A percentile compares a stretch with the other conserved stretches of the same genome.
Conservation (phyloP, 1,284 basidiomycete species). For the Meira miltonrushii region DNA sequence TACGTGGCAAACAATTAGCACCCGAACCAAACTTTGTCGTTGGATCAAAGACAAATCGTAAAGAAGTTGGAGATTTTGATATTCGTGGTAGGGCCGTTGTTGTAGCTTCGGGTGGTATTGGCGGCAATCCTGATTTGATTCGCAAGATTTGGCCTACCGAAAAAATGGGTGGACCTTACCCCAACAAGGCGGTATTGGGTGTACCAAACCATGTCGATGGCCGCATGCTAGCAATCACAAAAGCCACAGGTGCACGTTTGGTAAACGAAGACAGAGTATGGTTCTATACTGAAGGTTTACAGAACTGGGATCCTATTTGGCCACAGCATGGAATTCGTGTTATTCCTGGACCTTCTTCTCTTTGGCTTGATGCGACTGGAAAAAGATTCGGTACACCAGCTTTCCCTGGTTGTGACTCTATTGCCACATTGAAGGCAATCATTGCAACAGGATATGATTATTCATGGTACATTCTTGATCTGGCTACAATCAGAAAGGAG, state of each 20-base stretch:
- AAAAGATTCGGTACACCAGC: constrained; percentile 17
- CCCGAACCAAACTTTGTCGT: constrained; percentile 7
- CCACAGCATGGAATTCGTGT: constrained; percentile 21
- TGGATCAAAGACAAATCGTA: constrained; percentile 14
- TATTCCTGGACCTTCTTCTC: constrained; percentile 19
- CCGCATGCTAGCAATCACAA: constrained; percentile 12
- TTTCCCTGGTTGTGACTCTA: constrained; percentile 20
- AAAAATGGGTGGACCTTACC: constrained; percentile 12
- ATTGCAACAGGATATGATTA: constrained; percentile 18
- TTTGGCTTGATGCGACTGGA: constrained; percentile 21
- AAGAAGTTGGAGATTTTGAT: constrained; percentile 12
- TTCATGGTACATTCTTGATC: constrained; percentile 20
- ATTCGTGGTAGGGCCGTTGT: constrained; percentile 17
- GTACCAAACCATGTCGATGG: constrained; percentile 22
- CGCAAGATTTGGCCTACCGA: constrained; percentile 17
- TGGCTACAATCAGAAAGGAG: constrained; percentile 16
- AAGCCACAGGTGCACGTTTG: constrained; percentile 13
- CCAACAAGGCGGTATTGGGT: constrained; percentile 15
- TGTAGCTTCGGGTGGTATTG: constrained; percentile 20
- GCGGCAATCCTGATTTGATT: constrained; percentile 19
- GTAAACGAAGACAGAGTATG: constrained; percentile 21
- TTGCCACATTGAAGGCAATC: constrained; percentile 20
- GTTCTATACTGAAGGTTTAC: constrained; percentile 20
- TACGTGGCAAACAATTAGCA: constrained; percentile 14
- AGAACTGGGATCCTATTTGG: constrained; percentile 23